These are phyloP conservation scores for Vitis rotundifolia DNA, from an alignment of 164 flowering plant genomes.

Conservation along the genomic window DNA sequence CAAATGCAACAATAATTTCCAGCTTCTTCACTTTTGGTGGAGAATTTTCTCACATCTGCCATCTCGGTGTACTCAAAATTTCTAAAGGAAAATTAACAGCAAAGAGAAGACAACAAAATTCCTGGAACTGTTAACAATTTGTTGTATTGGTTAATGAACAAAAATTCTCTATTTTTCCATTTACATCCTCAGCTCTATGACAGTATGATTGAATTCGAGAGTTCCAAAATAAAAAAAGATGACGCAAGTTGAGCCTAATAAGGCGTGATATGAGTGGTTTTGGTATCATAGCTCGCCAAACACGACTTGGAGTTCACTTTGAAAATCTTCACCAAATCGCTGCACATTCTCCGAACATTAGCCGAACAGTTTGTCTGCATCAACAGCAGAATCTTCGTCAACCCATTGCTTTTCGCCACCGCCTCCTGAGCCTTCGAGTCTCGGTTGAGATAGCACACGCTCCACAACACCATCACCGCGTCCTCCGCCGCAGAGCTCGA, in stretches of 20 bases:
- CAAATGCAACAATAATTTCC: too few relatives aligned
- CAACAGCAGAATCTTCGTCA: slow-evolving; percentile 36
- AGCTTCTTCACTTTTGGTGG: too few relatives aligned
- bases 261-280: slow-evolving; percentile 41
- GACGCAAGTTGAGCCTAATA: slow-evolving; percentile 7
- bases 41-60: too few relatives aligned
- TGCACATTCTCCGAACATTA: slow-evolving; percentile 28
- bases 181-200: too few relatives aligned
- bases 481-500: slow-evolving; percentile 38
- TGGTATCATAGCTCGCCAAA: slow-evolving; percentile 30
- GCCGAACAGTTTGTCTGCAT: slow-evolving; percentile 39
- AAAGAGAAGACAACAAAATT: too few relatives aligned
- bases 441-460: slow-evolving; percentile 30
- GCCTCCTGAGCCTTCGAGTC: slow-evolving; percentile 22
- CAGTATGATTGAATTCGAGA: too few relatives aligned
- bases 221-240: too few relatives aligned
- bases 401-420: slow-evolving; percentile 30
- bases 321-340: slow-evolving; percentile 35
- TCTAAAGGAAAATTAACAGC: too few relatives aligned
- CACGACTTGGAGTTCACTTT: slow-evolving; percentile 11
- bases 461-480: slow-evolving; percentile 35
- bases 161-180: too few relatives aligned
- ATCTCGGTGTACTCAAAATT: too few relatives aligned
- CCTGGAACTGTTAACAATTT: too few relatives aligned
- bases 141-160: too few relatives aligned